These are phyloP conservation scores for Saturnispora ahearnii DNA, from an alignment of 805 yeast species.

Conservation along the genomic window DNA sequence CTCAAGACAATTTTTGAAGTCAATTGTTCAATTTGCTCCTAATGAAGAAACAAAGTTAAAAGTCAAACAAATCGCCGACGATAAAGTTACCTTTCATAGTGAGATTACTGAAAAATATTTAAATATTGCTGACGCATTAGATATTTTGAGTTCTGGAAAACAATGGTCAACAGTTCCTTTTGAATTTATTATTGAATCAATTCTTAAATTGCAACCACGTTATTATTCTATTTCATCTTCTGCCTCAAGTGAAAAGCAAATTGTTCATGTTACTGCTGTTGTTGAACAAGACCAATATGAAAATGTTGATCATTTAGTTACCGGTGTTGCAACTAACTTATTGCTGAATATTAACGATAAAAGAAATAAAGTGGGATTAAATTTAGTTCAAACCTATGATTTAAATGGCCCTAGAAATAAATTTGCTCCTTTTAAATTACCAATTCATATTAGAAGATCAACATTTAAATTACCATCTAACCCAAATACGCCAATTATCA, in stretches of 20 bases:
- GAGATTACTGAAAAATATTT: slow-evolving; percentile 47
- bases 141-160: slow-evolving; percentile 41
- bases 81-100: slow-evolving; percentile 53
- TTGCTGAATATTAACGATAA: slow-evolving; percentile 37
- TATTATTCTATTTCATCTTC: slow-evolving; percentile 92
- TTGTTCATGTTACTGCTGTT: slow-evolving; percentile 77
- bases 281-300: slow-evolving; percentile 45
- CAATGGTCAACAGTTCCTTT: slow-evolving; percentile 50
- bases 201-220: slow-evolving; percentile 78
- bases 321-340: slow-evolving; percentile 62
- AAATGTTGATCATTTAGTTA: slow-evolving; percentile 80
- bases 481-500: slow-evolving; percentile 64
- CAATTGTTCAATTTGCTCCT: slow-evolving; percentile 7
- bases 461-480: slow-evolving; percentile 81
- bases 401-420: slow-evolving; percentile 74
- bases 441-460: slow-evolving; percentile 82
- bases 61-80: slow-evolving; percentile 40
- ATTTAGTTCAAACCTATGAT: slow-evolving; percentile 52
- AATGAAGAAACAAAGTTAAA: slow-evolving; percentile 35
- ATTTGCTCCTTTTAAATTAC: slow-evolving; percentile 41
- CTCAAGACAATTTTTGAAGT: slow-evolving; percentile 60
- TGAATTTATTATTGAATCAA: slow-evolving; percentile 66
- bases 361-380: slow-evolving; percentile 40
- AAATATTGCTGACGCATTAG: slow-evolving; percentile 64
- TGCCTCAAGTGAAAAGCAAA: slow-evolving; percentile 49